Evolutionary conservation across 371 early-diverging fungal genomes (phyloP).

Genomic region (Smittium culicis): DNA sequence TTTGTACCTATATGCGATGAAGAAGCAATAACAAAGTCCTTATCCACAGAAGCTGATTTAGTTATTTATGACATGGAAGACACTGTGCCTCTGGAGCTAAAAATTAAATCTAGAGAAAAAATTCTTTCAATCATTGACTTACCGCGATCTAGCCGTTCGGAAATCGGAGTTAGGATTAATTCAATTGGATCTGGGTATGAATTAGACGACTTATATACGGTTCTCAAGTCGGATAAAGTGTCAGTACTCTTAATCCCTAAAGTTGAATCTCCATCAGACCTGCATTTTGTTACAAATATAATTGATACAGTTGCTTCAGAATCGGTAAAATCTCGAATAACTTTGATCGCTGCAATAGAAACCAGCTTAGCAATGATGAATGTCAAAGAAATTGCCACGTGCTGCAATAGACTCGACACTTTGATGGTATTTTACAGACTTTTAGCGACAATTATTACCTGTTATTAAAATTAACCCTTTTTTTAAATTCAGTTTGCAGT

Average conservation of each 20-base stretch:
- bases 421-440: too few species aligned
- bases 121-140: slow-evolving; percentile 51
- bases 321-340: slow-evolving; percentile 50
- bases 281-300: slow-evolving; percentile 56
- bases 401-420: slow-evolving; percentile 57
- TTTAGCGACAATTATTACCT: slow-evolving; percentile 24
- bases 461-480: background rate
- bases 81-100: slow-evolving; percentile 64
- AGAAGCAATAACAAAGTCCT: slow-evolving; percentile 65
- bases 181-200: slow-evolving; percentile 59
- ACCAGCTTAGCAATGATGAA: slow-evolving; percentile 75
- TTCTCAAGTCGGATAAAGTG: slow-evolving; percentile 53
- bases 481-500: slow-evolving; percentile 71
- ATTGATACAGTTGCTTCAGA: slow-evolving; percentile 61
- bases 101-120: slow-evolving; percentile 57
- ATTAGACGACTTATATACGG: slow-evolving; percentile 61
- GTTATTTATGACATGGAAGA: slow-evolving; percentile 85
- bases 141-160: slow-evolving; percentile 35
- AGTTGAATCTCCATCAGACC: slow-evolving; percentile 62
- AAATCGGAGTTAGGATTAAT: slow-evolving; percentile 79
- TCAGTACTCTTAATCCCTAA: slow-evolving; percentile 82
- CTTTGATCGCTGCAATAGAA: slow-evolving; percentile 72
- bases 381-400: slow-evolving; percentile 58
- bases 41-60: slow-evolving; percentile 55
- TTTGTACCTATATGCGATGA: slow-evolving; percentile 77